These are phyloP conservation scores for Sporothrix variecibatus DNA, from an alignment of 2,329 filamentous ascomycete species.

Conservation along the genomic window DNA sequence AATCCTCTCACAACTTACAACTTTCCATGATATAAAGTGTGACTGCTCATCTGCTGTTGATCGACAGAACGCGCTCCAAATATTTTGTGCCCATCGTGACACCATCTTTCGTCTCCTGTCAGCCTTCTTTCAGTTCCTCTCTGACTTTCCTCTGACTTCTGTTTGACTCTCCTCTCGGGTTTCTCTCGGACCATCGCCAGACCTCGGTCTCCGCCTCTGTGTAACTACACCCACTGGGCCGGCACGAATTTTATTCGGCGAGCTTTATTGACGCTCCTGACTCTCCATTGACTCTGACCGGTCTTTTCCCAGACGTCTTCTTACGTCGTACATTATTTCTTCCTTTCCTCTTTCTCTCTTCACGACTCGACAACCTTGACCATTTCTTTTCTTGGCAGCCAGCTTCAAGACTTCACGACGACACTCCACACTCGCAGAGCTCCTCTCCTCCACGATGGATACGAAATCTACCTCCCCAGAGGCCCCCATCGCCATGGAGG, in stretches of 20 bases:
- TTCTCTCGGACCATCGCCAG: not conserved
- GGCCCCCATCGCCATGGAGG: not conserved
- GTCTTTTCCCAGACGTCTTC: not conserved
- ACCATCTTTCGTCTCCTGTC: not conserved
- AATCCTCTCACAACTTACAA: not conserved
- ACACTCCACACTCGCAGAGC: not conserved
- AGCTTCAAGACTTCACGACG: not conserved
- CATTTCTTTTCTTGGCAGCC: not conserved
- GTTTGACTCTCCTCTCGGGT: not conserved
- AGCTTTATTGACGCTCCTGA: not conserved
- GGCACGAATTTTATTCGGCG: not conserved
- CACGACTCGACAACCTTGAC: not conserved
- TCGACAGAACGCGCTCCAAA: not conserved
- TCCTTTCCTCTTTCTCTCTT: not conserved
- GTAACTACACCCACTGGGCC: not conserved
- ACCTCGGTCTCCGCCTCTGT: not conserved
- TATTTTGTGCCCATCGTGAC: constrained; percentile 3
- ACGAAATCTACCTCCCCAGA: not conserved
- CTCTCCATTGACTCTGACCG: not conserved
- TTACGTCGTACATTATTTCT: not conserved
- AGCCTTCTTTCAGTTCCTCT: not conserved
- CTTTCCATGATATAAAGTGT: not conserved
- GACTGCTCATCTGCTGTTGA: not conserved
- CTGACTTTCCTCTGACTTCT: not conserved
- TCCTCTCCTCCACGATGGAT: not conserved